Conservation (phyloP, 805 yeast genomes). For the Candida tammaniensis region DNA sequence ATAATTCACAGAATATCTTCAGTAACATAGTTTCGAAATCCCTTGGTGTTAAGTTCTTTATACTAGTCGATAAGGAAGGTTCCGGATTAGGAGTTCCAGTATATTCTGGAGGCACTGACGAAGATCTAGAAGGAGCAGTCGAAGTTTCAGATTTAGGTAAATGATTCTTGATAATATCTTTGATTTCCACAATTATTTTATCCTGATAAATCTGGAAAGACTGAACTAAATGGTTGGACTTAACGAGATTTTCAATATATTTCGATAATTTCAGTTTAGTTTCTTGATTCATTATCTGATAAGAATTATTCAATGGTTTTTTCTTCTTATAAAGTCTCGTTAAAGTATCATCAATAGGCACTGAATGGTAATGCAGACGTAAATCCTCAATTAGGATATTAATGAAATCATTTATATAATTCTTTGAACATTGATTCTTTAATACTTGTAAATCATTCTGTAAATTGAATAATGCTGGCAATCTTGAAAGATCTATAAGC, state of each 20-base stretch:
- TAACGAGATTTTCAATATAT: slow-evolving; percentile 53
- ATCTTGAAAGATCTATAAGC: slow-evolving; percentile 36
- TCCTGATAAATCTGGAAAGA: slow-evolving; percentile 70
- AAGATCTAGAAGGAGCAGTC: slow-evolving; percentile 25
- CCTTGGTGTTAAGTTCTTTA: slow-evolving; percentile 64
- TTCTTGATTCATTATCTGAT: slow-evolving; percentile 33
- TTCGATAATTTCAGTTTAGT: slow-evolving; percentile 44
- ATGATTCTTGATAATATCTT: slow-evolving; percentile 62
- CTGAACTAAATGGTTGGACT: slow-evolving; percentile 57
- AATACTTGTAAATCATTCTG: slow-evolving; percentile 53
- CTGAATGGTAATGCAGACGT: slow-evolving; percentile 51
- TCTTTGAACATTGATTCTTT: slow-evolving; percentile 64
- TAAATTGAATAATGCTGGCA: slow-evolving; percentile 51
- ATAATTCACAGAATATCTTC: slow-evolving; percentile 56
- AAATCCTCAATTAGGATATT: slow-evolving; percentile 60
- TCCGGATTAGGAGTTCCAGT: slow-evolving; percentile 12
- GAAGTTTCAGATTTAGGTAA: slow-evolving; percentile 47
- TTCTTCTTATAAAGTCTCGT: slow-evolving; percentile 40
- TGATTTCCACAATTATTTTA: slow-evolving; percentile 64
- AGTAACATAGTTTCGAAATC: slow-evolving; percentile 75
- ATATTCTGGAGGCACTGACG: slow-evolving; percentile 25
- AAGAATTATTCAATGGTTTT: slow-evolving; percentile 29
- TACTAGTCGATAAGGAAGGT: slow-evolving; percentile 30
- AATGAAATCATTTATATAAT: slow-evolving; percentile 59
- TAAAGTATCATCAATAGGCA: slow-evolving; percentile 48